These are phyloP conservation scores for Thielaviopsis musarum DNA, from an alignment of 2,329 filamentous ascomycete species.

Conservation along the genomic window DNA sequence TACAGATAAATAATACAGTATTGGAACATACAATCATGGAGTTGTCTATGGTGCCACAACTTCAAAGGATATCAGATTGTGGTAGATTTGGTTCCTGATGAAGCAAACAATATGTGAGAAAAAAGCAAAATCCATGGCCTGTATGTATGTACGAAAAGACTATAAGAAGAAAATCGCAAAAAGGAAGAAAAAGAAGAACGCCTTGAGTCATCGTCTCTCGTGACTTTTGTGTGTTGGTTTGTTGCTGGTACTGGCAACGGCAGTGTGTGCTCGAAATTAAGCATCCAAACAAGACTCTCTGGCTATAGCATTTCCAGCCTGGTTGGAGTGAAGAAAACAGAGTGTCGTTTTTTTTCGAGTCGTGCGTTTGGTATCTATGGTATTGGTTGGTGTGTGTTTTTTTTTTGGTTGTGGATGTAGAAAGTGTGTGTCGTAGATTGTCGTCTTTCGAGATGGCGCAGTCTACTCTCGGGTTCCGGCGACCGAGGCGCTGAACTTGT, in stretches of 20 bases:
- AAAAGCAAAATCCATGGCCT: neutral
- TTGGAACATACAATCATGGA: neutral
- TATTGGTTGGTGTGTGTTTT: neutral
- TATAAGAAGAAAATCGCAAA: neutral
- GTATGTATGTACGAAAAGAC: slow-evolving; percentile 8
- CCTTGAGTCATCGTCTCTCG: neutral
- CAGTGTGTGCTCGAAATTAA: neutral
- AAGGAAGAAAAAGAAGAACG: neutral
- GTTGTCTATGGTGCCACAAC: neutral
- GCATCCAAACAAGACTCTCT: neutral
- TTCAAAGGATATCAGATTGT: neutral
- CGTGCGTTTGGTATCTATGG: neutral
- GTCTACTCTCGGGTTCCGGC: slow-evolving; percentile 29
- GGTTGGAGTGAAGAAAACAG: neutral
- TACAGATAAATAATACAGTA: neutral
- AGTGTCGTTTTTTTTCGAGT: neutral
- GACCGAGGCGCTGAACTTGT: slow-evolving; percentile 58
- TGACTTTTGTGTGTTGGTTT: neutral
- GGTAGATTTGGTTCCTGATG: neutral
- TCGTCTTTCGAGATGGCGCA: neutral
- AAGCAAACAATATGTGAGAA: neutral
- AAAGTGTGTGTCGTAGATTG: neutral
- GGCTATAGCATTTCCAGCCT: neutral
- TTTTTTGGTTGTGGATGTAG: neutral
- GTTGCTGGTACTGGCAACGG: neutral